Conservation (phyloP, 148 eudicot species). For the Vaccinium corymbosum region DNA sequence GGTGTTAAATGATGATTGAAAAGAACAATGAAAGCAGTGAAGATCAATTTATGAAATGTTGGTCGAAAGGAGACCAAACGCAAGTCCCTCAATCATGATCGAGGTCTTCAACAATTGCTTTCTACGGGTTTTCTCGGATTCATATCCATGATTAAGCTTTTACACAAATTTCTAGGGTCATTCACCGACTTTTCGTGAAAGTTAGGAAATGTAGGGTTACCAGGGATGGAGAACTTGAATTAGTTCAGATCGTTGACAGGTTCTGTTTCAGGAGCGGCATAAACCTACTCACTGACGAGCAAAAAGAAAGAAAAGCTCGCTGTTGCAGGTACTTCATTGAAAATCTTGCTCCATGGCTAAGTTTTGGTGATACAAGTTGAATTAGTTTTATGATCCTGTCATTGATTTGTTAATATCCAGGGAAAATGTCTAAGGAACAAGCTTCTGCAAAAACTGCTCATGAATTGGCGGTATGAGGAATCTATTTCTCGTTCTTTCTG, state of each 20-base stretch:
- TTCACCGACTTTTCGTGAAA: neutral
- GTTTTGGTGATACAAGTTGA: constrained; percentile 8
- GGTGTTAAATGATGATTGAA: no score
- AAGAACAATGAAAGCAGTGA: no score
- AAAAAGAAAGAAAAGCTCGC: constrained; percentile 45
- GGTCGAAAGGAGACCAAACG: no score
- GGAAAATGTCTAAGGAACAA: constrained; percentile 85
- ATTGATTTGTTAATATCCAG: constrained; percentile 35
- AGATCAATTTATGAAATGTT: no score
- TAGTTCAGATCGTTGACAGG: constrained; percentile 57
- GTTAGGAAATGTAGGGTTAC: constrained; percentile 51
- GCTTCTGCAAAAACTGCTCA: constrained; percentile 81
- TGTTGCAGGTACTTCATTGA: constrained; percentile 42
- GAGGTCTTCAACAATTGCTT: neutral
- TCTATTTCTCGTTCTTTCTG: constrained; percentile 10
- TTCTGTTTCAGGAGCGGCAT: constrained; percentile 43
- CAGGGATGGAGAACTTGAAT: constrained; percentile 62
- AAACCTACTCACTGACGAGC: constrained; percentile 40
- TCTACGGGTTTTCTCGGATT: neutral
- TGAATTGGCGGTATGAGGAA: constrained; percentile 63
- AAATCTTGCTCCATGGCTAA: neutral
- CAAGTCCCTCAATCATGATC: neutral
- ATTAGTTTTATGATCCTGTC: constrained; percentile 11
- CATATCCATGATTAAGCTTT: neutral
- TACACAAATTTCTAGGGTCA: neutral